Conservation (phyloP, 768 basidiomycete species). For the Collybia sp. region DNA sequence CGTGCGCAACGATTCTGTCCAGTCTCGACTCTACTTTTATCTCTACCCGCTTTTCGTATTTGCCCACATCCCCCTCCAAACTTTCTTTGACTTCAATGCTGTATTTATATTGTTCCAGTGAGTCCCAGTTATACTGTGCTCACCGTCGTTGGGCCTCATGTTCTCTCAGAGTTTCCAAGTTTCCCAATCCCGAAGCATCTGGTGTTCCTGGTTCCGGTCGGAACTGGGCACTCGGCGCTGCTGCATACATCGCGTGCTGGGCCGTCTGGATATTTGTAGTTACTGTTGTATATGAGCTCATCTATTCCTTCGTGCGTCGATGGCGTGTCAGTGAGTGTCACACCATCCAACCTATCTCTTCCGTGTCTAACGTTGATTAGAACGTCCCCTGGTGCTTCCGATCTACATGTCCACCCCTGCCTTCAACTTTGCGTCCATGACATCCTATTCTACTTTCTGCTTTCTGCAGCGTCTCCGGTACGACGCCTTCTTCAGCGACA, state of each 20-base stretch:
- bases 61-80: slow-evolving; percentile 70
- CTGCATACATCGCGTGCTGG: slow-evolving; percentile 85
- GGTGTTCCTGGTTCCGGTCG: slow-evolving; percentile 68
- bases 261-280: slow-evolving; percentile 67
- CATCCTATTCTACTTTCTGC: slow-evolving; percentile 79
- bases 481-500: slow-evolving; percentile 57
- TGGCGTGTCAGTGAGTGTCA: slow-evolving; percentile 74
- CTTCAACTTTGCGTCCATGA: slow-evolving; percentile 69
- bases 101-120: slow-evolving; percentile 81
- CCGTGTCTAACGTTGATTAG: slow-evolving; percentile 34
- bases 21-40: slow-evolving; percentile 59
- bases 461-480: slow-evolving; percentile 78
- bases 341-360: neutral
- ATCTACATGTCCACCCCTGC: slow-evolving; percentile 81
- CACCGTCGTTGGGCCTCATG: neutral
- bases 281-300: slow-evolving; percentile 70
- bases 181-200: slow-evolving; percentile 65
- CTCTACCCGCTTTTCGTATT: slow-evolving; percentile 68
- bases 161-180: slow-evolving; percentile 58
- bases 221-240: slow-evolving; percentile 79
- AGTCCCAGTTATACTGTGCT: slow-evolving; percentile 28
- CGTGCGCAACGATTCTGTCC: slow-evolving; percentile 52
- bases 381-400: slow-evolving; percentile 78
- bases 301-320: slow-evolving; percentile 69
- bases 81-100: slow-evolving; percentile 87